Conservation (phyloP, 2,329 filamentous ascomycete genomes). For the Mycocentrospora acerina region DNA sequence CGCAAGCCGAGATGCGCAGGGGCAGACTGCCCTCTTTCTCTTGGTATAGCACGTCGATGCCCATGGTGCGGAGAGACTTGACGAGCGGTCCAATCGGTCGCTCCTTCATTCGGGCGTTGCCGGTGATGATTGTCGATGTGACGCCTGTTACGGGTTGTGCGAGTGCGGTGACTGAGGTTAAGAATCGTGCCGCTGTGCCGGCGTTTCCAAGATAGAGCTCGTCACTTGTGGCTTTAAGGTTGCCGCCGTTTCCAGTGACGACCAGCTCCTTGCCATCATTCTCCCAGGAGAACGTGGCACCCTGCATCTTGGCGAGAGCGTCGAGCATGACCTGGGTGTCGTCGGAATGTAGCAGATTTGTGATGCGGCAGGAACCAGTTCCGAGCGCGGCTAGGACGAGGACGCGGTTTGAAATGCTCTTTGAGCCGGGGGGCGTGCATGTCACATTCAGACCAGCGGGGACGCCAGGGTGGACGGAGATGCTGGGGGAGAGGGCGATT, state of each 20-base stretch:
- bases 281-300: slow-evolving; percentile 90
- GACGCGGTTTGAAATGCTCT: slow-evolving; percentile 95
- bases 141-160: slow-evolving; percentile 65
- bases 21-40: slow-evolving; percentile 83
- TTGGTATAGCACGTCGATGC: slow-evolving; percentile 82
- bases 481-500: slow-evolving; percentile 77
- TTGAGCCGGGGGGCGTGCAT: slow-evolving; percentile 89
- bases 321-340: slow-evolving; percentile 97
- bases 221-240: slow-evolving; percentile 71
- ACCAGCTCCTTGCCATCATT: slow-evolving; percentile 89
- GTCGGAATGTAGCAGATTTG: slow-evolving; percentile 91
- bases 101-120: slow-evolving; percentile 94
- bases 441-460: slow-evolving; percentile 65
- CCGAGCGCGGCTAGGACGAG: slow-evolving; percentile 91
- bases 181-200: slow-evolving; percentile 90
- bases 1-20: slow-evolving; percentile 70
- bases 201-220: slow-evolving; percentile 94
- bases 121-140: slow-evolving; percentile 78
- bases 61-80: slow-evolving; percentile 83
- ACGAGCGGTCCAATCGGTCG: slow-evolving; percentile 92
- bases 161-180: slow-evolving; percentile 87
- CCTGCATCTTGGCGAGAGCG: slow-evolving; percentile 80
- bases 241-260: slow-evolving; percentile 87
- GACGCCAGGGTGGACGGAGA: slow-evolving; percentile 73
- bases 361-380: slow-evolving; percentile 80